Conservation (phyloP, 345 rosid genomes). For the Pistacia integerrima region DNA sequence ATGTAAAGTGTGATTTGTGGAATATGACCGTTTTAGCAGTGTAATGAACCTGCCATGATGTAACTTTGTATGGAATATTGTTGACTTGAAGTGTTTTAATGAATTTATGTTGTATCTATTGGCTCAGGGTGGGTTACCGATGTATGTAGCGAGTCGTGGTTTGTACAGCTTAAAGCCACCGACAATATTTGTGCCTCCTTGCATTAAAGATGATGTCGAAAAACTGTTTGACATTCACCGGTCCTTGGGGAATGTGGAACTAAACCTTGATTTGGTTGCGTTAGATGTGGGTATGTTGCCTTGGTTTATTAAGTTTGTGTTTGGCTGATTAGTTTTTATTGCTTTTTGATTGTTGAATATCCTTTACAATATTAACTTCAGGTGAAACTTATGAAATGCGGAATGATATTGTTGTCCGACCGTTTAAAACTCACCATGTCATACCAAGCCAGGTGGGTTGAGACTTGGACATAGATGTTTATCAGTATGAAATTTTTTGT, state of each 20-base stretch:
- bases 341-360: conserved; percentile 4
- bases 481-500: background rate
- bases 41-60: too few species aligned
- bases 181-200: conserved; percentile 78
- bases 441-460: conserved; percentile 83
- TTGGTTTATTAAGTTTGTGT: conserved; percentile 9
- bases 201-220: conserved; percentile 84
- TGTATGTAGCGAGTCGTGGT: conserved; percentile 90
- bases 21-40: too few species aligned
- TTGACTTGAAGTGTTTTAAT: background rate
- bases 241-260: conserved; percentile 84
- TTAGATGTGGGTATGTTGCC: conserved; percentile 65
- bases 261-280: conserved; percentile 73
- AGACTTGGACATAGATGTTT: background rate
- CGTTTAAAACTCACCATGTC: conserved; percentile 85
- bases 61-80: too few species aligned
- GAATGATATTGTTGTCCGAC: conserved; percentile 80
- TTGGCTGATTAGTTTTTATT: background rate
- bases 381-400: conserved; percentile 93
- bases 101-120: conserved; percentile 10
- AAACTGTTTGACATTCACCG: conserved; percentile 78
- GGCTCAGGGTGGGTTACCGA: conserved; percentile 79
- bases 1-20: too few species aligned
- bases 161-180: conserved; percentile 92
- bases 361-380: conserved; percentile 34